A percentile compares a stretch with the other conserved stretches of the same genome.
phyloP scores from a whole-genome alignment of 2,329 filamentous ascomycete genomes.

The Hymenoscyphus fraxineus region DNA sequence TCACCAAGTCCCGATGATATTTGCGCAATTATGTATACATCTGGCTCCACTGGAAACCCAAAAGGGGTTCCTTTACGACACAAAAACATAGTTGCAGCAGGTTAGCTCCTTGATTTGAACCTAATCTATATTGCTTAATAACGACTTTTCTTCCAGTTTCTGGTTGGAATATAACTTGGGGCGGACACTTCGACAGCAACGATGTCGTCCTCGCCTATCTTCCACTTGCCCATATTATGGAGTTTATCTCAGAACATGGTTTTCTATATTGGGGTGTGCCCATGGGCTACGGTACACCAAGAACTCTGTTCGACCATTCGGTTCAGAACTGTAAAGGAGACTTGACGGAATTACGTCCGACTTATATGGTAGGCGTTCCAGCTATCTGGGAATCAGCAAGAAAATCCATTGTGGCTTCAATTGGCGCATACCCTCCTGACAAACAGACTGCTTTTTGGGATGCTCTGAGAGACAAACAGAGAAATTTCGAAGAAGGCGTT shows the following conservation, averaged over 20 bases:
- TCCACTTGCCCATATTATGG: constrained; percentile 86
- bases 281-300: constrained; percentile 86
- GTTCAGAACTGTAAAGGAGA: constrained; percentile 89
- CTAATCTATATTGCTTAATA: background rate
- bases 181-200: constrained; percentile 68
- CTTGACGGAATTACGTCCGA: constrained; percentile 85
- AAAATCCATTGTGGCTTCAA: constrained; percentile 49
- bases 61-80: constrained; percentile 88
- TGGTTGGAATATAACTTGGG: constrained; percentile 73
- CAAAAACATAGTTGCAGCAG: constrained; percentile 74
- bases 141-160: constrained; percentile 50
- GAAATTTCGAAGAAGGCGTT: constrained; percentile 3
- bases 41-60: constrained; percentile 81
- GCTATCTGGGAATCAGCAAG: constrained; percentile 96
- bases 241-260: constrained; percentile 91
- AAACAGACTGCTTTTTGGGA: constrained; percentile 6
- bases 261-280: constrained; percentile 85
- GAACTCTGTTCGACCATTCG: constrained; percentile 79
- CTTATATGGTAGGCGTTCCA: constrained; percentile 87
- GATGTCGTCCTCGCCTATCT: constrained; percentile 87
- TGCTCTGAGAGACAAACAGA: constrained; percentile 4
- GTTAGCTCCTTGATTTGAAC: constrained; percentile 42
- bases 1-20: constrained; percentile 73
- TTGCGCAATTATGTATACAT: constrained; percentile 83
- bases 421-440: background rate